Evolutionary conservation across 2,329 filamentous ascomycete genomes (phyloP).

Genomic region (Gyromitra esculenta): DNA sequence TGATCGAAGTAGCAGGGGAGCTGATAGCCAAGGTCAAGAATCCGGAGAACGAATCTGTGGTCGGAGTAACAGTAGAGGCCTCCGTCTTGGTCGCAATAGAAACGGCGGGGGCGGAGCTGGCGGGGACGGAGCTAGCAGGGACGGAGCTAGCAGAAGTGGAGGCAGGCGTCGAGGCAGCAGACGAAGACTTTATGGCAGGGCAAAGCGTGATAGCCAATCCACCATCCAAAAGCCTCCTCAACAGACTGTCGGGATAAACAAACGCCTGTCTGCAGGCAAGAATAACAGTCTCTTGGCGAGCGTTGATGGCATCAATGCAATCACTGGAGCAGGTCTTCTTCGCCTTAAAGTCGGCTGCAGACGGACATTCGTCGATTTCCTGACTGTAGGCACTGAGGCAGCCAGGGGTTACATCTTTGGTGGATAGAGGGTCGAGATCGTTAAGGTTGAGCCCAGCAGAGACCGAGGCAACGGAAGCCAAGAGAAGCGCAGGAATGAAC

Average conservation of each 20-base stretch:
- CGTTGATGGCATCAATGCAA: conserved; percentile 35
- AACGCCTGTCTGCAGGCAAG: conserved; percentile 49
- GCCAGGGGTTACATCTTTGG: conserved; percentile 38
- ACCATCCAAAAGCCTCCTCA: conserved; percentile 45
- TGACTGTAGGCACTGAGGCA: conserved; percentile 38
- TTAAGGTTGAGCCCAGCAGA: conserved; percentile 29
- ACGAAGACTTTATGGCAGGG: conserved; percentile 17
- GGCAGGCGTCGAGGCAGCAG: not conserved
- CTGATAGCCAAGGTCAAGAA: conserved; percentile 34
- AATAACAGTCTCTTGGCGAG: conserved; percentile 23
- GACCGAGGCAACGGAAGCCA: conserved; percentile 24
- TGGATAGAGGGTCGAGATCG: conserved; percentile 33
- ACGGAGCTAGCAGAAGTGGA: not conserved
- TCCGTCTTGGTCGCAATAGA: not conserved
- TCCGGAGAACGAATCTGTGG: conserved; percentile 24
- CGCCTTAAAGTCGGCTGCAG: conserved; percentile 28
- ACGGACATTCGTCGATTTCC: conserved; percentile 34
- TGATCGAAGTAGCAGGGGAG: not conserved
- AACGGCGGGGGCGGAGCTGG: not conserved
- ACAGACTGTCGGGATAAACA: conserved; percentile 38
- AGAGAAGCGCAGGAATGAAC: conserved; percentile 34
- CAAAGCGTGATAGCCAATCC: conserved; percentile 44
- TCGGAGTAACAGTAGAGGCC: not conserved
- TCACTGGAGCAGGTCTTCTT: conserved; percentile 19
- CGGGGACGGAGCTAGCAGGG: not conserved